phyloP scores from a whole-genome alignment of 805 yeast species.

The Spathaspora passalidarum region DNA sequence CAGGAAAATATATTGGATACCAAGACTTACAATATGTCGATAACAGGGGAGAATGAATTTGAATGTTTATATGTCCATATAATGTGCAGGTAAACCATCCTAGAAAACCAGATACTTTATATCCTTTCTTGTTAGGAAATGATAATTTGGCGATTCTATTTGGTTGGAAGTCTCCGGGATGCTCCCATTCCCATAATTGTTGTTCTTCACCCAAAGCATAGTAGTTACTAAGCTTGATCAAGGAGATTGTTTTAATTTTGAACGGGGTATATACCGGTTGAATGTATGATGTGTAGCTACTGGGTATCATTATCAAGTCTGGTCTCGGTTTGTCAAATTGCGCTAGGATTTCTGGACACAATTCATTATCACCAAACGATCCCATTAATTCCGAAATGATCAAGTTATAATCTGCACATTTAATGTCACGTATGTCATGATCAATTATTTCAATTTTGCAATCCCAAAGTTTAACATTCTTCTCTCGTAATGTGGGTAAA shows the following conservation, averaged over 20 bases:
- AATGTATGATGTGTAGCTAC: slow-evolving; percentile 53
- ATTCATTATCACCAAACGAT: slow-evolving; percentile 89
- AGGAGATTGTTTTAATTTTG: slow-evolving; percentile 7
- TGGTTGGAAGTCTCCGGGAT: slow-evolving; percentile 33
- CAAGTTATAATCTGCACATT: slow-evolving; percentile 19
- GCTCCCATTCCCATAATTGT: slow-evolving; percentile 61
- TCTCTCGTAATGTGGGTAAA: slow-evolving; percentile 43
- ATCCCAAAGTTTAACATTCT: slow-evolving; percentile 54
- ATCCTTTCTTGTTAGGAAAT: background rate
- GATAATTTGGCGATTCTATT: background rate
- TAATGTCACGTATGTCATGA: slow-evolving; percentile 53
- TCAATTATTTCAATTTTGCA: slow-evolving; percentile 47
- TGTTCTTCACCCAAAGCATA: slow-evolving; percentile 34
- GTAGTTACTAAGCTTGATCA: slow-evolving; percentile 17
- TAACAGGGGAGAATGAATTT: slow-evolving; percentile 40
- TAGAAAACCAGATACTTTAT: slow-evolving; percentile 59
- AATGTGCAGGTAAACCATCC: slow-evolving; percentile 74
- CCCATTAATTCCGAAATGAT: slow-evolving; percentile 83
- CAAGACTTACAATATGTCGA: slow-evolving; percentile 31
- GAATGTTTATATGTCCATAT: slow-evolving; percentile 55
- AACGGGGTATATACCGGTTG: slow-evolving; percentile 60
- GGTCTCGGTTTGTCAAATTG: slow-evolving; percentile 24
- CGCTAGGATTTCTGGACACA: slow-evolving; percentile 71
- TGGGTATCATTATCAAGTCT: slow-evolving; percentile 33
- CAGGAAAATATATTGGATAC: slow-evolving; percentile 38